Conservation (phyloP, 371 early-diverging fungal genomes). For the Circinella minor region DNA sequence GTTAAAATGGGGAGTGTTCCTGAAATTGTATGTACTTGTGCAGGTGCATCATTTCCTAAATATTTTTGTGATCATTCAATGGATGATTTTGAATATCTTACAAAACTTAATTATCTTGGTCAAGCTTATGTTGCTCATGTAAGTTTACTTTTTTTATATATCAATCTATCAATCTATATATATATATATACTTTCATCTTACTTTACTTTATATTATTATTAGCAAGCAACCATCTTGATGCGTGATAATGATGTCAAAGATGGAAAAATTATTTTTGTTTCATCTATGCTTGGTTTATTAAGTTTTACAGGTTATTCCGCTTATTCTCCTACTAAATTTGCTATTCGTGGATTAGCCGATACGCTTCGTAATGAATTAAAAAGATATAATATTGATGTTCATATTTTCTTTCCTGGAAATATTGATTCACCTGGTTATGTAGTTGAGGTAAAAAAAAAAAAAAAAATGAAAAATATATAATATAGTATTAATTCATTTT, state of each 20-base stretch:
- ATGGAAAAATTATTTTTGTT: conserved; percentile 79
- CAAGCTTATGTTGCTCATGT: conserved; percentile 77
- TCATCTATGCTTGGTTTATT: conserved; percentile 79
- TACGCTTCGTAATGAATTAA: conserved; percentile 75
- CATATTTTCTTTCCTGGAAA: conserved; percentile 86
- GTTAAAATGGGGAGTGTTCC: conserved; percentile 59
- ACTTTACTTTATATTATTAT: background rate
- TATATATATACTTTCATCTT: background rate
- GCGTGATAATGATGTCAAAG: conserved; percentile 60
- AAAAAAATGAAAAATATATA: no score
- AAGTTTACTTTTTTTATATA: no score
- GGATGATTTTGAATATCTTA: conserved; percentile 65
- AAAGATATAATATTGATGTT: conserved; percentile 68
- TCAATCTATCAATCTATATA: background rate
- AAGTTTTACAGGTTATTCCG: conserved; percentile 81
- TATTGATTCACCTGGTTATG: conserved; percentile 83
- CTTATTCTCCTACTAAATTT: conserved; percentile 87
- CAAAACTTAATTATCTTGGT: conserved; percentile 84
- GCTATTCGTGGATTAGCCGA: conserved; percentile 85
- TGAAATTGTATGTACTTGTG: conserved; percentile 82
- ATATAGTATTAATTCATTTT: background rate
- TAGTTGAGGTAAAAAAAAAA: conserved; percentile 48
- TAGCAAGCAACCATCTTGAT: conserved; percentile 72
- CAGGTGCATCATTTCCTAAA: conserved; percentile 77
- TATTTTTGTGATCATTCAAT: conserved; percentile 72